Percentiles rank a stretch among this genome's conserved stretches.
phyloP scores from a whole-genome alignment of 108 stramenopile genomes.

The Mediolabrus comicus region DNA sequence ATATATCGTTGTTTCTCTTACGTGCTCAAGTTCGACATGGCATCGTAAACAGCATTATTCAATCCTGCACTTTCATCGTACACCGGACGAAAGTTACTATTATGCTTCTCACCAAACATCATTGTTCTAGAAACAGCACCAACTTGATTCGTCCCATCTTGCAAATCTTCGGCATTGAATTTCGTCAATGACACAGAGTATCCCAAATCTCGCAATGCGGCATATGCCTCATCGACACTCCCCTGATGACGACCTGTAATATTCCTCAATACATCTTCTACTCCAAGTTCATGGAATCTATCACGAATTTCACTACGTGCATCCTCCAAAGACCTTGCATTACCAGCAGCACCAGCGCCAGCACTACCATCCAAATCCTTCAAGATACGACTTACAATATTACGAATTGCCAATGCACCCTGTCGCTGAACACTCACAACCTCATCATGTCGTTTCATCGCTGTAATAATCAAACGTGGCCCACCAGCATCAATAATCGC shows the following conservation, averaged over 20 bases:
- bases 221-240: constrained; percentile 91
- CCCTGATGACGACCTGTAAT: constrained; percentile 74
- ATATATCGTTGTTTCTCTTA: background rate
- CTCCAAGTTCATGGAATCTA: constrained; percentile 67
- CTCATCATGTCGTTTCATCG: constrained; percentile 68
- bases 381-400: constrained; percentile 72
- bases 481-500: constrained; percentile 53
- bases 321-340: background rate
- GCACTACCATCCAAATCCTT: constrained; percentile 1
- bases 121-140: constrained; percentile 9
- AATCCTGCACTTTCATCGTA: constrained; percentile 35
- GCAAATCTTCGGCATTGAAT: constrained; percentile 44
- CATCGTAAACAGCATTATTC: constrained; percentile 28
- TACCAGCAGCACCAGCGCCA: background rate
- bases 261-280: constrained; percentile 68
- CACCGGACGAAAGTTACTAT: constrained; percentile 47
- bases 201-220: constrained; percentile 87
- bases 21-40: constrained; percentile 20
- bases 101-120: constrained; percentile 56
- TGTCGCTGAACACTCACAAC: constrained; percentile 76
- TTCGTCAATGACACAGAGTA: constrained; percentile 53
- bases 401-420: constrained; percentile 81
- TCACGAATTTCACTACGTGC: constrained; percentile 42
- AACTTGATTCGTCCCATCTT: background rate
- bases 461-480: constrained; percentile 52